Evolutionary conservation across 805 yeast genomes (phyloP), one percentile per base, ranked within the genome.

Genomic region (Cyberlindnera saturnus): DNA sequence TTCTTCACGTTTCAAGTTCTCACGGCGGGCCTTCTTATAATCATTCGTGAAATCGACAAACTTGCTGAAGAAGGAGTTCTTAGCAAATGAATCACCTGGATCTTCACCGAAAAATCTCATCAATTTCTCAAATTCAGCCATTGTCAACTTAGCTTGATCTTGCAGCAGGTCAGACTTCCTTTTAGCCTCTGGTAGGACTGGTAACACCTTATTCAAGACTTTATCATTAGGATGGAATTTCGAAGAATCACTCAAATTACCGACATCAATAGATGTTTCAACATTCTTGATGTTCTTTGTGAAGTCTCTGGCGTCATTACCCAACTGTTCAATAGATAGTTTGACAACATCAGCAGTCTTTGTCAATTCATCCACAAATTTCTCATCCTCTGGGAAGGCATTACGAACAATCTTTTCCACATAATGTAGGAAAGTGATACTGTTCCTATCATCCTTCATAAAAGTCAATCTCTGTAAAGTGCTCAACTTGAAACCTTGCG

Each of bases 41-140:
- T 80, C 82, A 38, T 66, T 66, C 20, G 77, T 65, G 53, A 85
- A 85, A 42, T 71, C 73, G 6, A 79, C 62, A 52, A 85, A 80
- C 55, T 77, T 79, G 45, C 74, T 65, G 59, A 85, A 75, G 56
- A 85, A 85, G 0, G 77, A 64, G 53, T 76, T 79, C 51, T 77
- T 73, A 7, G 77, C 72, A 18, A 75, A 67, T 32, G 71, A 74
- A 42, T 74, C 76, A 3, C 57, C 47, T 2, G 77, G 74, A 53
- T 79, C 80, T 59, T 85, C 95, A 8, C 91, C 95, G 57, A 79
- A 85, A 59, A 77, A 81, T 42, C 67, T 66, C 86, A 85, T 79
- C 44, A 81, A 57, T 42, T 74, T 72, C 26, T 77, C 77, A 47
- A 82, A 74, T 38, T 73, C 78, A 23, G 66, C 65, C 46, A 74